Evolutionary conservation across 495 filamentous ascomycete genomes (phyloP).

Genomic region (Daldinia grandis): DNA sequence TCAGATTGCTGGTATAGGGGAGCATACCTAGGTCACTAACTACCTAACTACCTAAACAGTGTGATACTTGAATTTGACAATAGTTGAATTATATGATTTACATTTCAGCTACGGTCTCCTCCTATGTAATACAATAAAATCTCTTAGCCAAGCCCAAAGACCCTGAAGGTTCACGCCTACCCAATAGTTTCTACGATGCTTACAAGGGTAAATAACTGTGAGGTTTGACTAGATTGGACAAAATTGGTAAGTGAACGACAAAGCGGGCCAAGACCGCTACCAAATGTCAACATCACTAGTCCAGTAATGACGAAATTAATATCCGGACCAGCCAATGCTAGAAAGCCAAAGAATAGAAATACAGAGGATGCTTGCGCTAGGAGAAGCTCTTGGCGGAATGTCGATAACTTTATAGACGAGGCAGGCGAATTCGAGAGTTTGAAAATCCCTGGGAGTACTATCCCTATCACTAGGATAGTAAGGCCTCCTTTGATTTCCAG

Average conservation of each 20-base stretch:
- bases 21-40: too few species aligned
- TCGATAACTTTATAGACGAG: slow-evolving; percentile 46
- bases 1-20: too few species aligned
- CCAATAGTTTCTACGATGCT: slow-evolving; percentile 65
- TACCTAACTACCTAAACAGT: too few species aligned
- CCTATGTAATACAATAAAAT: too few species aligned
- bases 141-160: slow-evolving; percentile 62
- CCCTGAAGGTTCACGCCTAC: slow-evolving; percentile 59
- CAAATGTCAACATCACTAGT: slow-evolving; percentile 61
- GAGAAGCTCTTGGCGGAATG: slow-evolving; percentile 61
- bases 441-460: slow-evolving; percentile 55
- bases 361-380: slow-evolving; percentile 59
- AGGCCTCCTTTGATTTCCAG: slow-evolving; percentile 60
- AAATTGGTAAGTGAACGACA: slow-evolving; percentile 61
- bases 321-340: slow-evolving; percentile 41
- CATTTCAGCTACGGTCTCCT: too few species aligned
- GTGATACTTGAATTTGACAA: too few species aligned
- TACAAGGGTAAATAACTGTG: slow-evolving; percentile 65
- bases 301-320: slow-evolving; percentile 55
- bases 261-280: slow-evolving; percentile 56
- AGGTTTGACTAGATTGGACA: slow-evolving; percentile 62
- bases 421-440: slow-evolving; percentile 45
- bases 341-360: slow-evolving; percentile 52
- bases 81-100: too few species aligned
- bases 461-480: slow-evolving; percentile 60